These are phyloP conservation scores for Tetracladium setigerum DNA, from an alignment of 495 filamentous ascomycete species.

Conservation along the genomic window DNA sequence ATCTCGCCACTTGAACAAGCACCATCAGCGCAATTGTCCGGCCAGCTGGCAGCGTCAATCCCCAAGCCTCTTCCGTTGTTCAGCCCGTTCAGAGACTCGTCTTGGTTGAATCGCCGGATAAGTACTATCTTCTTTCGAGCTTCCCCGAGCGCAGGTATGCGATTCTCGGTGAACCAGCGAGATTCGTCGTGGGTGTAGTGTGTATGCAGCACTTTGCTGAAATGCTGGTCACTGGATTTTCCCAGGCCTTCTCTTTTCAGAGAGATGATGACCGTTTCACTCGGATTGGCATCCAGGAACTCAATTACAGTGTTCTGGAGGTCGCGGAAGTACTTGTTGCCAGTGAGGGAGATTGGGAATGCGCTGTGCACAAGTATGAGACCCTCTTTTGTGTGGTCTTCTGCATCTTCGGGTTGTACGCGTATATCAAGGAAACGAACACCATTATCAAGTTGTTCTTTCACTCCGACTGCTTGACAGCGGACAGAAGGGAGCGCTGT, in stretches of 20 bases:
- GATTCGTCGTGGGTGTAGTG: slow-evolving; percentile 58
- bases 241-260: slow-evolving; percentile 88
- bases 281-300: slow-evolving; percentile 73
- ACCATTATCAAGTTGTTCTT: slow-evolving; percentile 77
- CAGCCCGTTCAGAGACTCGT: slow-evolving; percentile 49
- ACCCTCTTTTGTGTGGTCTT: slow-evolving; percentile 20
- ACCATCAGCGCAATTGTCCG: slow-evolving; percentile 78
- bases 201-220: slow-evolving; percentile 60
- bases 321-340: slow-evolving; percentile 57
- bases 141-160: slow-evolving; percentile 69
- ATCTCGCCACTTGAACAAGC: slow-evolving; percentile 64
- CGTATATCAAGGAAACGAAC: slow-evolving; percentile 93
- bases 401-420: slow-evolving; percentile 32
- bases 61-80: slow-evolving; percentile 64
- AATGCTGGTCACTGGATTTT: slow-evolving; percentile 68
- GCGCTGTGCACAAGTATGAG: slow-evolving; percentile 59
- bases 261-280: slow-evolving; percentile 77
- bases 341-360: slow-evolving; percentile 67
- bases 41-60: slow-evolving; percentile 78
- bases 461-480: slow-evolving; percentile 76
- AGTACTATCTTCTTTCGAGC: slow-evolving; percentile 79
- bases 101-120: slow-evolving; percentile 68
- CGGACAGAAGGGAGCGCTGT: slow-evolving; percentile 84
- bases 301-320: slow-evolving; percentile 59
- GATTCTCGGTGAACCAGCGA: slow-evolving; percentile 72